Evolutionary conservation across 768 basidiomycete species (phyloP).

Genomic region (Coprinopsis cinerea): DNA sequence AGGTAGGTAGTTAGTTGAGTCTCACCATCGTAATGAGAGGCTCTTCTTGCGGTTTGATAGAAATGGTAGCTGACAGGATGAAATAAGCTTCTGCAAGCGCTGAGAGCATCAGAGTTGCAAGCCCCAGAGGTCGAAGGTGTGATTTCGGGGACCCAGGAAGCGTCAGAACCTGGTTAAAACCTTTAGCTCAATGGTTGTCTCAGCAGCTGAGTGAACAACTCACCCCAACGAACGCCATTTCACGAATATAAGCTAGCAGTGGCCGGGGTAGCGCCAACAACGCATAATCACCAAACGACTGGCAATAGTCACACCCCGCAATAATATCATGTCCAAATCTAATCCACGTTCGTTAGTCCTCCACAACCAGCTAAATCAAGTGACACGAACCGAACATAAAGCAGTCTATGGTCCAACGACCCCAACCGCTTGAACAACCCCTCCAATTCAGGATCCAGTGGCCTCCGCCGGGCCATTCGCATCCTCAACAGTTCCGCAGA

Average conservation of each 20-base stretch:
- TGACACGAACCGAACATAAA: constrained; percentile 51
- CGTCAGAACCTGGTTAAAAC: constrained; percentile 16
- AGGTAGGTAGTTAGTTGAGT: not conserved
- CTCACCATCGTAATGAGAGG: constrained; percentile 31
- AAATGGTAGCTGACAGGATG: constrained; percentile 38
- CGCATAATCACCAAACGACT: constrained; percentile 52
- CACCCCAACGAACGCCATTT: constrained; percentile 48
- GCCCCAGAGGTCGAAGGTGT: constrained; percentile 32
- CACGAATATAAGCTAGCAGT: constrained; percentile 54
- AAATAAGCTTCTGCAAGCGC: constrained; percentile 51
- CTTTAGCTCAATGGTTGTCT: not conserved
- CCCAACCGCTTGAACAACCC: constrained; percentile 48
- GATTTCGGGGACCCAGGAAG: constrained; percentile 24
- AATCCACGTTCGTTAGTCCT: not conserved
- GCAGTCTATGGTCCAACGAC: constrained; percentile 48
- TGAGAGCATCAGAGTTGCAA: constrained; percentile 44
- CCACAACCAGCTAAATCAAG: not conserved
- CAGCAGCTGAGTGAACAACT: constrained; percentile 7
- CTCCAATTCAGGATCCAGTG: constrained; percentile 44
- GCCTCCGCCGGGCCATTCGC: constrained; percentile 35
- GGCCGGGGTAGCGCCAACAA: constrained; percentile 51
- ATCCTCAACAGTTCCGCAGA: constrained; percentile 47
- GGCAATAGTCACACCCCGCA: constrained; percentile 61
- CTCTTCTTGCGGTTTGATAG: constrained; percentile 25
- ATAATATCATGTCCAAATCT: constrained; percentile 69